Evolutionary conservation across 2,329 filamentous ascomycete genomes (phyloP), one percentile per base, ranked within the genome.

Genomic region (Colletotrichum sp.): DNA sequence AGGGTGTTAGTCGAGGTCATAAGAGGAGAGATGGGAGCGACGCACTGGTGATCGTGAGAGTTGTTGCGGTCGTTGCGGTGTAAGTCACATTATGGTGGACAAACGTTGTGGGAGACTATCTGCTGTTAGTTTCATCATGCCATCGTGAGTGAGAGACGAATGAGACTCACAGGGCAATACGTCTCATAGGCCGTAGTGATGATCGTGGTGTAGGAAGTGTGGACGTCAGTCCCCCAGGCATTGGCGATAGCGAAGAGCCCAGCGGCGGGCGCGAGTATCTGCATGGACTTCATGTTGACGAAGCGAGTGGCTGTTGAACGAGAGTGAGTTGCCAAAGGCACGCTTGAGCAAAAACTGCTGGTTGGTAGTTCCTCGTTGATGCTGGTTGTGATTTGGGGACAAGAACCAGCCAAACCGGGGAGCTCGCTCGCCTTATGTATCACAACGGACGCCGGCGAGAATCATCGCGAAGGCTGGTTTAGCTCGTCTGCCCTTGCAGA

Each of bases 31-130:
- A 67, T 16, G 6, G 36, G 7, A 63, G 7, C 30, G 32, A 32
- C 24, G 80, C 80, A 88, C 86, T 86, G 69, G 85, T 87, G 78
- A 89, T 82, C 77, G 87, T 88, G 72, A 89, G 68, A 57, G 84
- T 87, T 39, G 85, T 86, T 32, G 83, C 81, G 77, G 81, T 77
- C 24, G 84, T 87, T 75, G 84, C 86, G 32, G 85, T 88, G 80
- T 87, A 87, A 66, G 87, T 88, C 69, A 84, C 81, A 75, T 85
- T 85, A 72, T 83, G 82, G 79, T 83, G 83, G 36, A 84, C 79
- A 73, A 85, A 83, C 36, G 87, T 84, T 67, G 84, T 85, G 16
- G 85, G 82, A 59, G 79, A 81, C 81, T 85, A 80, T 52, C 61
- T 7, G 28, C 30, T 6, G 67, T 78, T 21, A 76, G 67, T 71